phyloP scores from a whole-genome alignment of 1,284 basidiomycete species.

The Malassezia cuniculi region DNA sequence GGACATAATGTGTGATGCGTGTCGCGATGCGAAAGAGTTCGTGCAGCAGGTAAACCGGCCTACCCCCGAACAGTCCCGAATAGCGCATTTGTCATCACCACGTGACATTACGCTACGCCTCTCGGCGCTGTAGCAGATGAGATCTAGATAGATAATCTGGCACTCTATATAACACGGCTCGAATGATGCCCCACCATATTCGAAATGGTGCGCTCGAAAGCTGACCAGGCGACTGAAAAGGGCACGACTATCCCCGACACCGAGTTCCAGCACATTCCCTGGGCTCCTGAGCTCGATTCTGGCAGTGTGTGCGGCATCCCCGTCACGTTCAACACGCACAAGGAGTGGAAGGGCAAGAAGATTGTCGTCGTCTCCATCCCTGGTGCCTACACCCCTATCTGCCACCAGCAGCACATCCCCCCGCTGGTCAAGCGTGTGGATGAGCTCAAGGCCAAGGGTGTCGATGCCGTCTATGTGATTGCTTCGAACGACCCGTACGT shows the following conservation, averaged over 20 bases:
- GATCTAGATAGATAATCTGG: neutral
- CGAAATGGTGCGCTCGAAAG: neutral
- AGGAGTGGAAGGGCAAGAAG: conserved; percentile 66
- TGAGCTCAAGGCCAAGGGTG: conserved; percentile 59
- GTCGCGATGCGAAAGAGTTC: conserved; percentile 1
- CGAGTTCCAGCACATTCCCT: conserved; percentile 57
- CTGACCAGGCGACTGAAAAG: conserved; percentile 1
- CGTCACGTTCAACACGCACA: conserved; percentile 49
- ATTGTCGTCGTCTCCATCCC: conserved; percentile 65
- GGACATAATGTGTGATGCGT: conserved; percentile 10
- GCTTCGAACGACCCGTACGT: conserved; percentile 42
- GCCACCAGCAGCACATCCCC: conserved; percentile 51
- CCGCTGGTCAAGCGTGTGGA: conserved; percentile 56
- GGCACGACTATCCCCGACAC: conserved; percentile 57
- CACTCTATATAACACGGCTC: neutral
- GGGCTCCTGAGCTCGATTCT: conserved; percentile 56
- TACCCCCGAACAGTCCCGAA: conserved; percentile 15
- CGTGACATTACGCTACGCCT: too few species aligned
- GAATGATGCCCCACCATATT: neutral
- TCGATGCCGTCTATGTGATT: conserved; percentile 53
- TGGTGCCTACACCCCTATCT: conserved; percentile 51
- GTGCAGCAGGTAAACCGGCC: too few species aligned
- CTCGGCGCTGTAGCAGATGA: too few species aligned
- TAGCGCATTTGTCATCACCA: neutral
- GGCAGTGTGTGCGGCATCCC: conserved; percentile 43